Evolutionary conservation across 2,329 filamentous ascomycete genomes (phyloP), one percentile per base, ranked within the genome.

Genomic region (Apiospora hydei): DNA sequence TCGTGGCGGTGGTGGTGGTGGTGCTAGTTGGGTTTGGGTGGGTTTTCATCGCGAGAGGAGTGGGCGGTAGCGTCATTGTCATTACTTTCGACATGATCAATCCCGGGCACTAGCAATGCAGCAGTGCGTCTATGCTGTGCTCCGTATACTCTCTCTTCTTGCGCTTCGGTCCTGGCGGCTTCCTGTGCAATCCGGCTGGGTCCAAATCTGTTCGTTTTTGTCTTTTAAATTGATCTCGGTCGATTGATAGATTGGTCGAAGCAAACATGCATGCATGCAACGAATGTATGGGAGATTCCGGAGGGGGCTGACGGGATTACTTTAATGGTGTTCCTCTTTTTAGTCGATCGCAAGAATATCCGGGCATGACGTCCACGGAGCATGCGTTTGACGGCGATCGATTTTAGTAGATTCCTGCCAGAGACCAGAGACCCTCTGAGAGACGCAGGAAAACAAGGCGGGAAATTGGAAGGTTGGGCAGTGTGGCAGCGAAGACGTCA

Each of bases 21-120:
- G 69, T 74, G 43, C 73, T 74, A 46, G 70, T 67, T 26, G 57
- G 21, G 34, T 64, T 67, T 26, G 57, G 21, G 34, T 64, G 57
- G 57, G 57, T 71, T 49, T 69, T 69, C 43, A 72, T 71, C 51
- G 71, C 53, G 71, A 70, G 57, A 21, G 74, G 69, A 30, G 72
- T 74, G n/a, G 76, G 71, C 67, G 77, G 76, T 38, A 76, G 64
- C 24, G 75, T 74, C 76, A 78, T 77, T 14, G 78, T 78, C 77
- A 79, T 78, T 18, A 76, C 77, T 49, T 75, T 71, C 74, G 76
- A 75, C 51, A 70, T 73, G 46, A 47, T 69, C 47, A 21, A 43
- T 44, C 61, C 24, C 21, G 16, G 21, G 34, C 57, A 64, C 57
- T 64, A 64, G 10, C 16, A 61, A 38, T 38, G 53, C 53, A 61